Percentiles rank a stretch among this genome's conserved stretches.
Evolutionary conservation across 176 grass and related monocot species (phyloP).

Genomic region (Metroxylon sagu): DNA sequence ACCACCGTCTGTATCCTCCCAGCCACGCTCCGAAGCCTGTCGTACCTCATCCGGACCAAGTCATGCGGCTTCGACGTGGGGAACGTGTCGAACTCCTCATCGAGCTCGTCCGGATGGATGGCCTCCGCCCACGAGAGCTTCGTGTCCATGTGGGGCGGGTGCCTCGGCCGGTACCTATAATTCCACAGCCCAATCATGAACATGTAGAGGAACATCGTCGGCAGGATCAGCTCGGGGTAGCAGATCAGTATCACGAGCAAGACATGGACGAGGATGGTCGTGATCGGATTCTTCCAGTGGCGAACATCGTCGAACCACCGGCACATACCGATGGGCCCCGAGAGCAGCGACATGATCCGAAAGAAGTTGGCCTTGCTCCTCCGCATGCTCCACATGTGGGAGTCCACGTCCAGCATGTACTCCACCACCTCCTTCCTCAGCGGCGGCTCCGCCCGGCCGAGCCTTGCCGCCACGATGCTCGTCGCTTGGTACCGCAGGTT

Average conservation of each 20-base stretch:
- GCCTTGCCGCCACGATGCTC: conserved; percentile 11
- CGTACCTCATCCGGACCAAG: conserved; percentile 11
- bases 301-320: conserved; percentile 13
- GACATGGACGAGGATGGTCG: conserved; percentile 15
- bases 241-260: conserved; percentile 15
- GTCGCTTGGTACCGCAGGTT: conserved; percentile 18
- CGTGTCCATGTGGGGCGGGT: conserved; percentile 21
- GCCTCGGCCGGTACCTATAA: conserved; percentile 7
- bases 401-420: conserved; percentile 22
- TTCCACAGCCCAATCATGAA: conserved; percentile 21
- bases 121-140: conserved; percentile 17
- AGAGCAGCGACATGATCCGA: conserved; percentile 19
- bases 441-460: conserved; percentile 15
- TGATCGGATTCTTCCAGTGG: conserved; percentile 17
- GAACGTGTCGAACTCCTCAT: too few species aligned
- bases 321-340: conserved; percentile 7
- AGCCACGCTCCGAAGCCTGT: conserved; percentile 16
- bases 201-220: conserved; percentile 14
- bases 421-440: conserved; percentile 21
- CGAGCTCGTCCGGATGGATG: neutral
- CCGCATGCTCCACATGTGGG: conserved; percentile 24
- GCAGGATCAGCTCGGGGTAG: conserved; percentile 18
- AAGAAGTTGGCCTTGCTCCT: conserved; percentile 24
- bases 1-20: conserved; percentile 17
- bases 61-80: neutral